A percentile compares a stretch with the other conserved stretches of the same genome.
Evolutionary conservation across 1,284 basidiomycete species (phyloP).

Genomic region (Malassezia psittaci): DNA sequence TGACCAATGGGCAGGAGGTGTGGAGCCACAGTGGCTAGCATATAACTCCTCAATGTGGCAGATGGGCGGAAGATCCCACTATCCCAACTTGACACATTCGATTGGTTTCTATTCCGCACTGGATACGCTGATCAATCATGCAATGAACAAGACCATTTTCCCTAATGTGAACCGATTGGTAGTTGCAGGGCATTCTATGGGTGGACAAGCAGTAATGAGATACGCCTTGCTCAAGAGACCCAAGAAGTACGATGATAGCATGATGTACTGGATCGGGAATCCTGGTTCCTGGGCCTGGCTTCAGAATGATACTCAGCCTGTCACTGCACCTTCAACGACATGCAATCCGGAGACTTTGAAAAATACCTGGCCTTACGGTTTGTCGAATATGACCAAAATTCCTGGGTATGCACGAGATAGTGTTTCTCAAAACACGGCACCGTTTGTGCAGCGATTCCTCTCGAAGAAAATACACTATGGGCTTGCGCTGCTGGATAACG

Average conservation of each 20-base stretch:
- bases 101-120: constrained; percentile 29
- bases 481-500: constrained; percentile 33
- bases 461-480: constrained; percentile 30
- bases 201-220: constrained; percentile 31
- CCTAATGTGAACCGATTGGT: constrained; percentile 39
- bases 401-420: not conserved
- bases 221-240: constrained; percentile 36
- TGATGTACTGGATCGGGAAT: constrained; percentile 41
- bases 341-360: constrained; percentile 6
- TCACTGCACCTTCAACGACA: constrained; percentile 10
- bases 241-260: constrained; percentile 32
- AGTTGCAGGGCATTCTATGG: constrained; percentile 42
- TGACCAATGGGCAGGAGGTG: constrained; percentile 28
- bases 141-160: constrained; percentile 29
- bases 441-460: constrained; percentile 22
- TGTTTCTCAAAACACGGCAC: not conserved
- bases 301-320: constrained; percentile 17
- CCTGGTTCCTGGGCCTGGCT: constrained; percentile 41
- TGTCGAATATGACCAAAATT: constrained; percentile 20
- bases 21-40: constrained; percentile 11
- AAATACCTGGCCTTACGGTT: constrained; percentile 34
- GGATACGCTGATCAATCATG: constrained; percentile 30
- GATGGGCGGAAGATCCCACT: constrained; percentile 25
- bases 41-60: constrained; percentile 29
- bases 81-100: constrained; percentile 17